These are phyloP conservation scores for Boletus reticuloceps DNA, from an alignment of 768 basidiomycete genomes.

Conservation along the genomic window DNA sequence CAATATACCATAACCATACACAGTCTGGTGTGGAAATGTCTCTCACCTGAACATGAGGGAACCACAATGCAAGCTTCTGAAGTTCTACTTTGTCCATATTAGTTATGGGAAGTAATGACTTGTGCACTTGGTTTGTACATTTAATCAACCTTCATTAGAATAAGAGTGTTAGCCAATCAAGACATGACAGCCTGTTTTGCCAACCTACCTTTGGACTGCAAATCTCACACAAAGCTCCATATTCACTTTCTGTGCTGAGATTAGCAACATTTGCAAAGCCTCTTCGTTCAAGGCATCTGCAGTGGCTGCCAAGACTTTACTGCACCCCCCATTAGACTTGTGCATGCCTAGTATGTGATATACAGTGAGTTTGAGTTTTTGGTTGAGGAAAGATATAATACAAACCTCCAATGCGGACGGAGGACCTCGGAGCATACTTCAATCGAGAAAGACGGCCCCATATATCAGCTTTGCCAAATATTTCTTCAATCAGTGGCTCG, in stretches of 20 bases:
- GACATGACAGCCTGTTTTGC: not conserved
- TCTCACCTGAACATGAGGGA: not conserved
- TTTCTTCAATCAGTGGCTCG: not conserved
- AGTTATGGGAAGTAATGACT: not conserved
- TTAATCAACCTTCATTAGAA: not conserved
- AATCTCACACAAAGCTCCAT: not conserved
- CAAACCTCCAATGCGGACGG: not conserved
- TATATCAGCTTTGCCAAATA: not conserved
- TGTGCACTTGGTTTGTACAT: not conserved
- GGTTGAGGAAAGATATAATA: not conserved
- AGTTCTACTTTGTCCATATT: not conserved
- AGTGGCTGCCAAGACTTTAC: not conserved
- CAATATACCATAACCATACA: no score
- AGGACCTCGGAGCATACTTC: not conserved
- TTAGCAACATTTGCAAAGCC: not conserved
- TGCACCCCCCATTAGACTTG: not conserved
- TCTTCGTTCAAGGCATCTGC: not conserved
- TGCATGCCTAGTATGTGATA: no score
- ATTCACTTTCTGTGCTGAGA: not conserved
- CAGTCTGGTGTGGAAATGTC: not conserved
- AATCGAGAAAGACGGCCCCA: not conserved
- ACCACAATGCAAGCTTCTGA: not conserved
- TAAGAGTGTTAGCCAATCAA: not conserved
- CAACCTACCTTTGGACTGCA: not conserved
- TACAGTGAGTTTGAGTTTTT: not conserved